Base-by-base conservation (phyloP, 768 basidiomycete genomes). In the Sistotremastrum niveocremeum region DNA sequence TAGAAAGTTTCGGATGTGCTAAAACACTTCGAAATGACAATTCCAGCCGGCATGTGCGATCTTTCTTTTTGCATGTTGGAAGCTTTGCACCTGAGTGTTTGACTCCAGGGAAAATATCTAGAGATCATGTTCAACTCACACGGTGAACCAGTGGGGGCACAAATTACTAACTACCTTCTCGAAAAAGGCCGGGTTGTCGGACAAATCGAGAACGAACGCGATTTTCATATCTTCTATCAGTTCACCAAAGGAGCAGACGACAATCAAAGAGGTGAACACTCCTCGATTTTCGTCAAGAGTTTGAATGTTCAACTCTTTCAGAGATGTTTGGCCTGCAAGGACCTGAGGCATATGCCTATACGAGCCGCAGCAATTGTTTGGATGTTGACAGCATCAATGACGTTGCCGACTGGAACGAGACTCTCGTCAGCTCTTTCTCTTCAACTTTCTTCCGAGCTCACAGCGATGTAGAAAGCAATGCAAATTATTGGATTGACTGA, bases 141-240 rank as follows among this genome's bases (percentile, higher is more conserved):
- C 10, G 93, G 93, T 44, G 87, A 93, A 57, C 95, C 95, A 11
- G 80, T 98, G 35, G 95, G 95, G 37, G 95, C 95, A 1, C 89
- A 95, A 58, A 98, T 99, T 51, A 98, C 95, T 5, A 99, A 98
- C 61, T 99, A 99, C 59, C 74, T 99, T 7, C 67, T 99, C 49
- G 95, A 99, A 65, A 99, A 99, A 65, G 87, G 89, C 20, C 79
- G 91, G 49, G 89, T 98, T 8, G 93, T 97, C 7, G 91, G 93
- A 34, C 95, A 99, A 59, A 86, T 98, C 46, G 83, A 88, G 60
- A 84, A 86, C 53, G 95, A 99, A 64, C 79, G 95, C 50, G 87
- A 95, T 62, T 98, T 98, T 63, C 95, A 99, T 58, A 93, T 99
- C 50, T 98, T 99, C 70, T 99, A 98, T 62, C 95, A 99, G 60